A percentile compares a stretch with the other conserved stretches of the same genome.
Conservation (phyloP, 2,329 filamentous ascomycete species). For the Graphiopsis chlorocephala region DNA sequence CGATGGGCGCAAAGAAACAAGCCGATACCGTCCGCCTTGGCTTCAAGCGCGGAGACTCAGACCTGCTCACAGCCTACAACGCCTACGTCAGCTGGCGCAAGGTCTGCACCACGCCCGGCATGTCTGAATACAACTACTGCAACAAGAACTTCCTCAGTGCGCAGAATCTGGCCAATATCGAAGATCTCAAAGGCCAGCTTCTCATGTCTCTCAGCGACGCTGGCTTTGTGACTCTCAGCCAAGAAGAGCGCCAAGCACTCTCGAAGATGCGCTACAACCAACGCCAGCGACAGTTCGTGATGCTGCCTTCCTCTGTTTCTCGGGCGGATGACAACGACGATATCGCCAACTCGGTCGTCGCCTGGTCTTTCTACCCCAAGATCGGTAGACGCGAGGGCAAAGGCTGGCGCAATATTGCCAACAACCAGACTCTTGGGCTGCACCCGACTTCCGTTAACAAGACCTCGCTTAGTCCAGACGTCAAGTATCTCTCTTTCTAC, state of each 20-base stretch:
- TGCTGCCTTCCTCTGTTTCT: slow-evolving; percentile 73
- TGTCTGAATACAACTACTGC: slow-evolving; percentile 85
- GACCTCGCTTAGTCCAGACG: slow-evolving; percentile 40
- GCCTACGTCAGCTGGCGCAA: slow-evolving; percentile 88
- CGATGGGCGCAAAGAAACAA: slow-evolving; percentile 78
- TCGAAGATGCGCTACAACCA: slow-evolving; percentile 66
- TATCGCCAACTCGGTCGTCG: slow-evolving; percentile 76
- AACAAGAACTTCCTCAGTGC: slow-evolving; percentile 88
- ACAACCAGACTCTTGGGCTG: slow-evolving; percentile 85
- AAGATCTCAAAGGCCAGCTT: slow-evolving; percentile 91
- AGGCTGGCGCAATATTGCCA: slow-evolving; percentile 85
- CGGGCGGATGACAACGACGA: slow-evolving; percentile 75
- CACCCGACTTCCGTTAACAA: slow-evolving; percentile 91
- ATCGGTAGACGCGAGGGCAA: slow-evolving; percentile 80
- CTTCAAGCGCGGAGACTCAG: slow-evolving; percentile 84
- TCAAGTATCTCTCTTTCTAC: slow-evolving; percentile 90
- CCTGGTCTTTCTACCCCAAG: slow-evolving; percentile 95
- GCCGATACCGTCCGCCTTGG: slow-evolving; percentile 74
- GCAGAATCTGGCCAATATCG: slow-evolving; percentile 87
- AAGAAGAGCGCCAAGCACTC: slow-evolving; percentile 67
- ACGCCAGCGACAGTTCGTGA: slow-evolving; percentile 70
- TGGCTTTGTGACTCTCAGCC: slow-evolving; percentile 72
- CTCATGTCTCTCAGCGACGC: slow-evolving; percentile 81
- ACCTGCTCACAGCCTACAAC: slow-evolving; percentile 89
- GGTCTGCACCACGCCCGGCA: slow-evolving; percentile 67